These are phyloP conservation scores for Amborella trichopoda DNA, from an alignment of 164 flowering plant genomes.

Conservation along the genomic window DNA sequence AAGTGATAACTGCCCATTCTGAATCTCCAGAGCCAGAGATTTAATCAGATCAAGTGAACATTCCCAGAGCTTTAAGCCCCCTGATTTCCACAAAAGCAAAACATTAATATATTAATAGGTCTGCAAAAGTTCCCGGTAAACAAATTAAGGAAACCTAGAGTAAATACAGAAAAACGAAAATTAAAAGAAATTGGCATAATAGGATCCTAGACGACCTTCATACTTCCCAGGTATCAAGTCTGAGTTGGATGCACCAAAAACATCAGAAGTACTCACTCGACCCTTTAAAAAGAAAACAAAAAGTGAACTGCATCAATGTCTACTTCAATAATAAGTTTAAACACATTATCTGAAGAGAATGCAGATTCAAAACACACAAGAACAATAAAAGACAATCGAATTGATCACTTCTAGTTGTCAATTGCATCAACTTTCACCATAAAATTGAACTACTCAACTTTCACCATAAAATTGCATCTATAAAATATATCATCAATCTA, in stretches of 20 bases:
- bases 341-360: not conserved
- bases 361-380: not conserved
- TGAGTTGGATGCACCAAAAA: constrained; percentile 64
- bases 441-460: too few species aligned
- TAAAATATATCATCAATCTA: not conserved
- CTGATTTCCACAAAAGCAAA: constrained; percentile 16
- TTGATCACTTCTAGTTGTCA: not conserved
- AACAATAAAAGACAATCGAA: not conserved
- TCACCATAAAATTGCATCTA: too few species aligned
- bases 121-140: not conserved
- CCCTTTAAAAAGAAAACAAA: constrained; percentile 33
- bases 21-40: constrained; percentile 43
- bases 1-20: constrained; percentile 34
- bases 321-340: too few species aligned
- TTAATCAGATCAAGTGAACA: constrained; percentile 79
- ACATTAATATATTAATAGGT: not conserved
- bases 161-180: not conserved
- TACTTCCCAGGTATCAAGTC: constrained; percentile 95
- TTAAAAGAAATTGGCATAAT: not conserved
- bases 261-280: constrained; percentile 74
- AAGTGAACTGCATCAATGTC: too few species aligned
- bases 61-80: constrained; percentile 97
- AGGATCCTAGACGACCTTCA: constrained; percentile 52
- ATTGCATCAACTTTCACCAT: not conserved
- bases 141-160: not conserved